A percentile compares a stretch with the other conserved stretches of the same genome.
These are phyloP conservation scores for Aspergillus candidus DNA, from an alignment of 2,329 filamentous ascomycete genomes.

Conservation along the genomic window DNA sequence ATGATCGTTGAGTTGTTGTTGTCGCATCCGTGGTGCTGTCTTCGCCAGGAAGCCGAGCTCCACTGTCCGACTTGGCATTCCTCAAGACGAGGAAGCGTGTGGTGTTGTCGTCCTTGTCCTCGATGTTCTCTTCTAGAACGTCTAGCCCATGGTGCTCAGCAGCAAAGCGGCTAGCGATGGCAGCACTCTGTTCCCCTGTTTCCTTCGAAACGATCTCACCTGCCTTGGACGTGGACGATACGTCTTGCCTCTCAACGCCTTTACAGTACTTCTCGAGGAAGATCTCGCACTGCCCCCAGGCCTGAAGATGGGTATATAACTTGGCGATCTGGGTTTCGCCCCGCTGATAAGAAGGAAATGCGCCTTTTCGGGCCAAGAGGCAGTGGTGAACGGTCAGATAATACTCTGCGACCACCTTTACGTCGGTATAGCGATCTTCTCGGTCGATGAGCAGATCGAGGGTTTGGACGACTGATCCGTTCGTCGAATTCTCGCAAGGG, in stretches of 20 bases:
- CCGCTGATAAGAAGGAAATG: slow-evolving; percentile 15
- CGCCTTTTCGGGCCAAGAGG: slow-evolving; percentile 53
- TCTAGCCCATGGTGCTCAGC: slow-evolving; percentile 63
- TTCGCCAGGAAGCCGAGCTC: slow-evolving; percentile 15
- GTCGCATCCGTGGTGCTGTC: slow-evolving; percentile 3
- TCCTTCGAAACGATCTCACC: slow-evolving; percentile 66
- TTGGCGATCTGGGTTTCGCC: slow-evolving; percentile 59
- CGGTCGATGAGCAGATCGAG: slow-evolving; percentile 83
- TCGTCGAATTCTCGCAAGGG: slow-evolving; percentile 93
- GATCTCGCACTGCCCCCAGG: slow-evolving; percentile 79
- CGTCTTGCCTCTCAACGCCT: slow-evolving; percentile 72
- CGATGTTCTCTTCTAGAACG: slow-evolving; percentile 52
- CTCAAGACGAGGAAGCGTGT: slow-evolving; percentile 44
- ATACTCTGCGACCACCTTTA: slow-evolving; percentile 73
- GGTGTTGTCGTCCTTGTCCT: slow-evolving; percentile 43
- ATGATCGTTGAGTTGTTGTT: slow-evolving; percentile 51
- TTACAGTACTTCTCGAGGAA: slow-evolving; percentile 68
- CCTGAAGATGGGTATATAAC: slow-evolving; percentile 90
- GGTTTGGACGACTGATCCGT: slow-evolving; percentile 85
- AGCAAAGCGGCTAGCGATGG: slow-evolving; percentile 71
- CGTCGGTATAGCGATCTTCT: slow-evolving; percentile 55
- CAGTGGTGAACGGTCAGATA: slow-evolving; percentile 88
- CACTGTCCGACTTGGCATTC: slow-evolving; percentile 27
- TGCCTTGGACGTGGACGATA: slow-evolving; percentile 76
- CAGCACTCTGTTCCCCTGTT: slow-evolving; percentile 58